These are phyloP conservation scores for Claviceps cyperi DNA, from an alignment of 2,329 filamentous ascomycete genomes.

Conservation along the genomic window DNA sequence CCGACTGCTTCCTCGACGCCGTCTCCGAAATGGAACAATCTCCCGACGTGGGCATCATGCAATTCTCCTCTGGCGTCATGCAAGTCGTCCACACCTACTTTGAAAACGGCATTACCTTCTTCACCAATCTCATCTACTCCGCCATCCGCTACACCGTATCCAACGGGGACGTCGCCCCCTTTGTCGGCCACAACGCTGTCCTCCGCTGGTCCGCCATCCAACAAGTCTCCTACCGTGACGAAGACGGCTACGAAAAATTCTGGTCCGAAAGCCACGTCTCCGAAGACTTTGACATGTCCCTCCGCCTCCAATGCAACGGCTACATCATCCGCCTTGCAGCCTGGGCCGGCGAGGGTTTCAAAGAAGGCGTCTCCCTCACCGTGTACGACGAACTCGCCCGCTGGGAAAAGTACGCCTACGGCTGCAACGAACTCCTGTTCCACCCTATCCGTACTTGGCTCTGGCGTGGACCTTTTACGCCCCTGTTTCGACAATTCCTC, in stretches of 20 bases:
- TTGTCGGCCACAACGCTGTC: slow-evolving; percentile 69
- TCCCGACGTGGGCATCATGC: slow-evolving; percentile 64
- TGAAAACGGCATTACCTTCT: slow-evolving; percentile 56
- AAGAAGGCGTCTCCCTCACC: slow-evolving; percentile 71
- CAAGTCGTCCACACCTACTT: slow-evolving; percentile 63
- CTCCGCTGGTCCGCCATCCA: slow-evolving; percentile 64
- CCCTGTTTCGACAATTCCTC: slow-evolving; percentile 61
- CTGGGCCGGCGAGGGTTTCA: slow-evolving; percentile 64
- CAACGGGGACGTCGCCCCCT: slow-evolving; percentile 63
- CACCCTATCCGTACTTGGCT: slow-evolving; percentile 62
- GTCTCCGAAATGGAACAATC: slow-evolving; percentile 72
- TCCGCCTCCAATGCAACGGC: slow-evolving; percentile 56
- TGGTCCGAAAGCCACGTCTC: slow-evolving; percentile 72
- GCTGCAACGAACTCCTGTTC: slow-evolving; percentile 71
- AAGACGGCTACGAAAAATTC: slow-evolving; percentile 62
- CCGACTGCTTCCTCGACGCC: slow-evolving; percentile 64
- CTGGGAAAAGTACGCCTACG: slow-evolving; percentile 81
- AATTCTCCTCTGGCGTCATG: slow-evolving; percentile 67
- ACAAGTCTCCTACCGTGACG: slow-evolving; percentile 54
- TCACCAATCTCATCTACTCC: slow-evolving; percentile 61
- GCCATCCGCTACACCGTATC: slow-evolving; percentile 66
- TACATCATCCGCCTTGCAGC: slow-evolving; percentile 61
- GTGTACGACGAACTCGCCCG: slow-evolving; percentile 74
- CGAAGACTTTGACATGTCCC: slow-evolving; percentile 71
- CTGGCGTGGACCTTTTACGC: slow-evolving; percentile 61